Conservation (phyloP, 176 grass and related monocot species). For the Themeda triandra region DNA sequence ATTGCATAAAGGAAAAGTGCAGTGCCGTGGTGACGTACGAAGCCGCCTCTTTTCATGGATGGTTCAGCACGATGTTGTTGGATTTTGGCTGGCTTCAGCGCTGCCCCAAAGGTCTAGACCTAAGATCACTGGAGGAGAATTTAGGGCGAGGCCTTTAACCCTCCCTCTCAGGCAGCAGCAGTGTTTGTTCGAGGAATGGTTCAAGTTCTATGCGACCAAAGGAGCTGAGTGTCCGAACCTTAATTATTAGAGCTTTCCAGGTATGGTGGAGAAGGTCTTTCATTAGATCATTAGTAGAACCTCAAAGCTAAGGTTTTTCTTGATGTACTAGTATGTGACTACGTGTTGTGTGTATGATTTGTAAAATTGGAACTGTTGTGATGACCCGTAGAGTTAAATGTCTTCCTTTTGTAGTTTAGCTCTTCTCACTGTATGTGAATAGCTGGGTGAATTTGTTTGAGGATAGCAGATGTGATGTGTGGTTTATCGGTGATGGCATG, state of each 20-base stretch:
- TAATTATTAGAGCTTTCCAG: slow-evolving; percentile 71
- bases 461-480: slow-evolving; percentile 1
- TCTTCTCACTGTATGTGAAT: slow-evolving; percentile 10
- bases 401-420: slow-evolving; percentile 23
- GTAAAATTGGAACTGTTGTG: slow-evolving; percentile 29
- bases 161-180: slow-evolving; percentile 77
- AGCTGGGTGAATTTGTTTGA: slow-evolving; percentile 20
- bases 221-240: slow-evolving; percentile 66
- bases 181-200: slow-evolving; percentile 76
- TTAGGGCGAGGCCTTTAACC: too few species aligned
- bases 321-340: slow-evolving; percentile 14
- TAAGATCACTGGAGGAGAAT: too few species aligned
- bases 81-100: too few species aligned
- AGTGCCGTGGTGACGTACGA: too few species aligned
- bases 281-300: too few species aligned
- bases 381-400: slow-evolving; percentile 24
- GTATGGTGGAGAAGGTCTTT: too few species aligned
- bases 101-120: too few species aligned
- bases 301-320: too few species aligned
- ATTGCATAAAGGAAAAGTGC: too few species aligned
- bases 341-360: neutral
- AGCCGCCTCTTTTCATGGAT: too few species aligned
- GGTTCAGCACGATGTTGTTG: too few species aligned
- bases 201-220: slow-evolving; percentile 41
- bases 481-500: neutral